A percentile compares a stretch with the other conserved stretches of the same genome.
phyloP scores from a whole-genome alignment of 2,329 filamentous ascomycete genomes.

The Hirsutella thompsonii region DNA sequence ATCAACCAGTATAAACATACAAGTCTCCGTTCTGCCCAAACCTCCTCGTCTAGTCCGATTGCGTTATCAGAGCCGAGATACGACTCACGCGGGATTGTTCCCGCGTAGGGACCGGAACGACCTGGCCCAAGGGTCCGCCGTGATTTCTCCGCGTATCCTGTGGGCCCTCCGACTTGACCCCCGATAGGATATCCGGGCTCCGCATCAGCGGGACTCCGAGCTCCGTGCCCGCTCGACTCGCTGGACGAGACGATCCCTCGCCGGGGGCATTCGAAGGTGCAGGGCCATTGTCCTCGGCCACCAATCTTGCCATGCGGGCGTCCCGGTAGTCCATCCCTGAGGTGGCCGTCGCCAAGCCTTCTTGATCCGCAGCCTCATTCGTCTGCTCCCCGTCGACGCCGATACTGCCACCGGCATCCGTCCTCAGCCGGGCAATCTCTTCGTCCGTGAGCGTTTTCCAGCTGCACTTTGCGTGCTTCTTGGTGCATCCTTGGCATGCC shows the following conservation, averaged over 20 bases:
- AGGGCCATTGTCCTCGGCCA: not conserved
- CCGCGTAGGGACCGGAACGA: slow-evolving; percentile 5
- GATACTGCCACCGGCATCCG: slow-evolving; percentile 12
- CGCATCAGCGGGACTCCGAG: slow-evolving; percentile 2
- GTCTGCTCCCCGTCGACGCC: not conserved
- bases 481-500: slow-evolving; percentile 76
- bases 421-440: slow-evolving; percentile 33
- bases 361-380: not conserved
- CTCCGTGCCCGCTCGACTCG: slow-evolving; percentile 6
- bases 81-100: slow-evolving; percentile 18
- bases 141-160: not conserved
- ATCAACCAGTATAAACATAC: no score
- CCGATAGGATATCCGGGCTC: slow-evolving; percentile 6
- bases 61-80: slow-evolving; percentile 16
- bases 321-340: not conserved
- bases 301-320: not conserved
- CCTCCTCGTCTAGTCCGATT: no score
- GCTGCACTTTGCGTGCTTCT: slow-evolving; percentile 78
- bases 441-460: slow-evolving; percentile 73
- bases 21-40: no score
- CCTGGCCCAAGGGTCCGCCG: not conserved
- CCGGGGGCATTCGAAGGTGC: not conserved
- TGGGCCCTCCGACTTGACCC: not conserved
- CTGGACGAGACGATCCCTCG: slow-evolving; percentile 2
- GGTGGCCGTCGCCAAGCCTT: not conserved